A percentile compares a stretch with the other conserved stretches of the same genome.
Evolutionary conservation across 345 rosid genomes (phyloP).

Genomic region (Psidium guajava): DNA sequence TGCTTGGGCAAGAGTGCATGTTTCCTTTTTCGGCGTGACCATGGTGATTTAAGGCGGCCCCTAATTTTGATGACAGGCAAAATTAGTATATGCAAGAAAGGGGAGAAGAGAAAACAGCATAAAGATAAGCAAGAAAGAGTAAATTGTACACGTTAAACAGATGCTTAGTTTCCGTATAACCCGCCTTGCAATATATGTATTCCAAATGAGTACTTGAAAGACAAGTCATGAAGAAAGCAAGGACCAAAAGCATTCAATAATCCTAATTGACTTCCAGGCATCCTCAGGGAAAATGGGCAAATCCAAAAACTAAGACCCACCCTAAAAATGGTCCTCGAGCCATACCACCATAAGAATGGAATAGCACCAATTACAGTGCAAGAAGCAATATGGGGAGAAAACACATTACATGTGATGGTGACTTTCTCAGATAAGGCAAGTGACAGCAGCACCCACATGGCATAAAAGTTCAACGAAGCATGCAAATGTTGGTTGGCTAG

Average conservation of each 20-base stretch:
- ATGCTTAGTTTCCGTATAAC: neutral
- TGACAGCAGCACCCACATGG: neutral
- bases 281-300: neutral
- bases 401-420: neutral
- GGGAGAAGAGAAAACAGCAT: neutral
- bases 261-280: neutral
- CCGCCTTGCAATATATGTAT: neutral
- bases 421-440: neutral
- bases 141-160: neutral
- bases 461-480: neutral
- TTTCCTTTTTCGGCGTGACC: conserved; percentile 78
- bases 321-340: neutral
- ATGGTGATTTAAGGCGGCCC: conserved; percentile 68
- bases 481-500: neutral
- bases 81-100: neutral
- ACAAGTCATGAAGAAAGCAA: neutral
- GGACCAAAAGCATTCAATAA: neutral
- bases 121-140: neutral
- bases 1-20: conserved; percentile 57
- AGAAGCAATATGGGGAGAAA: neutral
- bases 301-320: neutral
- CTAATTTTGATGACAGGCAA: conserved; percentile 15
- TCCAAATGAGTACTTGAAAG: neutral
- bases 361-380: neutral
- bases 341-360: neutral